Evolutionary conservation across 176 grass and related monocot species (phyloP).

Genomic region (Lolium rigidum): DNA sequence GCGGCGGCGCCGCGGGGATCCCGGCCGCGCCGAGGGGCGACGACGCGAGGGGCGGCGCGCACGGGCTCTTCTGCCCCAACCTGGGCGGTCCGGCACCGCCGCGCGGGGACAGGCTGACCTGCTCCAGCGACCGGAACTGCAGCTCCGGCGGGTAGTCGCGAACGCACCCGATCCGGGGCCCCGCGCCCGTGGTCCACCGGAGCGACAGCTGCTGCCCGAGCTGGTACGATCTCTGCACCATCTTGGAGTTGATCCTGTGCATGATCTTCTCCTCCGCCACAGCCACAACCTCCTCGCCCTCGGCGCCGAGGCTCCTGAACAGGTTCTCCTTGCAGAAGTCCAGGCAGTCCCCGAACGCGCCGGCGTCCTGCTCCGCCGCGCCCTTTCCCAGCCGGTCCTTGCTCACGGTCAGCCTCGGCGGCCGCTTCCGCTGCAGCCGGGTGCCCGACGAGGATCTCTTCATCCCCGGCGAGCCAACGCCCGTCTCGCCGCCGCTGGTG

Average conservation of each 20-base stretch:
- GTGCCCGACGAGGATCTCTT: conserved; percentile 55
- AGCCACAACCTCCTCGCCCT: conserved; percentile 35
- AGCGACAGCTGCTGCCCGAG: conserved; percentile 84
- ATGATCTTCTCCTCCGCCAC: conserved; percentile 80
- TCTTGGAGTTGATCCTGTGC: conserved; percentile 81
- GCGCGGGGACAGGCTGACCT: conserved; percentile 82
- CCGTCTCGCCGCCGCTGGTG: background rate
- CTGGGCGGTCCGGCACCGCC: conserved; percentile 8
- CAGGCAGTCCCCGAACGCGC: conserved; percentile 46
- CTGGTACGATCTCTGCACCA: conserved; percentile 74
- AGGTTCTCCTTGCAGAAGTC: conserved; percentile 69
- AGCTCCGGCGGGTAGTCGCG: conserved; percentile 90
- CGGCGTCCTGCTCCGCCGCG: conserved; percentile 36
- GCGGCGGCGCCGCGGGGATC: conserved; percentile 20
- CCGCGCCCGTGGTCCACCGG: conserved; percentile 80
- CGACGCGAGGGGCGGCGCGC: conserved; percentile 21
- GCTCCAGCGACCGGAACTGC: conserved; percentile 68
- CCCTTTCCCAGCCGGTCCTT: conserved; percentile 29
- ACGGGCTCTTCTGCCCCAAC: conserved; percentile 39
- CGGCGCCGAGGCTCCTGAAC: conserved; percentile 34
- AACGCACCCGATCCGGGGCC: conserved; percentile 84
- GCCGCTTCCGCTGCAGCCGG: conserved; percentile 48
- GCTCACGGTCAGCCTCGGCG: conserved; percentile 44
- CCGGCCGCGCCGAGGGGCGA: background rate
- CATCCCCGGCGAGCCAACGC: conserved; percentile 21